Percentiles rank a stretch among this genome's conserved stretches.
phyloP scores from a whole-genome alignment of 495 filamentous ascomycete genomes.

The Penicillium crystallinum region DNA sequence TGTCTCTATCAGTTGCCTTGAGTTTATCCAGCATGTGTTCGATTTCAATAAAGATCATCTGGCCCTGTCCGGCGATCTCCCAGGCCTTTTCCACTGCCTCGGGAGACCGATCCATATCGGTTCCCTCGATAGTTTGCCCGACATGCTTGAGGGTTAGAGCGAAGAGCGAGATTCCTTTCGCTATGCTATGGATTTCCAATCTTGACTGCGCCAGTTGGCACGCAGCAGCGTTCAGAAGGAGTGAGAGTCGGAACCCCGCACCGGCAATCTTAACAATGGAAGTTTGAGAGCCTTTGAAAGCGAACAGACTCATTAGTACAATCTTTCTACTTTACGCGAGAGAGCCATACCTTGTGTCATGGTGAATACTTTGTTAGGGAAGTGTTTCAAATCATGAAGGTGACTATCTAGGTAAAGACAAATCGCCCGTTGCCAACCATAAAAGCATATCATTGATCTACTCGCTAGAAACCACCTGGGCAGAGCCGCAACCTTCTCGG shows the following conservation, averaged over 20 bases:
- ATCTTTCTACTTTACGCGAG: not conserved
- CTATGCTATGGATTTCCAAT: conserved; percentile 43
- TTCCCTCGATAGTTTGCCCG: conserved; percentile 28
- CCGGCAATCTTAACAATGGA: conserved; percentile 36
- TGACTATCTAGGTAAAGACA: not conserved
- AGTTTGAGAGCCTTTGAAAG: conserved; percentile 16
- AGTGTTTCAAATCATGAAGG: not conserved
- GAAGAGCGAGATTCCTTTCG: conserved; percentile 43
- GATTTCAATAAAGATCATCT: conserved; percentile 40
- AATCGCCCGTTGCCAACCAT: not conserved
- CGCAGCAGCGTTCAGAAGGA: conserved; percentile 41
- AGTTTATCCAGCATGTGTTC: conserved; percentile 40
- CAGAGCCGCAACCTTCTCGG: conserved; percentile 16
- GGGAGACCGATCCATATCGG: conserved; percentile 22
- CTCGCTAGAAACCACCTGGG: not conserved
- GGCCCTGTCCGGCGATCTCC: conserved; percentile 38
- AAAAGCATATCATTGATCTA: not conserved
- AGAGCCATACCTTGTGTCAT: conserved; percentile 19
- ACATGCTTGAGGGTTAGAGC: conserved; percentile 40
- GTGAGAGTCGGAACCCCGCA: conserved; percentile 40
- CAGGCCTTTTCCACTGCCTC: conserved; percentile 34
- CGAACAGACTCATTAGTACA: not conserved
- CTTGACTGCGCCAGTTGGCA: conserved; percentile 38
- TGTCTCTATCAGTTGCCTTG: conserved; percentile 31
- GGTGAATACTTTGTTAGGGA: not conserved